phyloP scores from a whole-genome alignment of 345 rosid species.

The Corymbia maculata region DNA sequence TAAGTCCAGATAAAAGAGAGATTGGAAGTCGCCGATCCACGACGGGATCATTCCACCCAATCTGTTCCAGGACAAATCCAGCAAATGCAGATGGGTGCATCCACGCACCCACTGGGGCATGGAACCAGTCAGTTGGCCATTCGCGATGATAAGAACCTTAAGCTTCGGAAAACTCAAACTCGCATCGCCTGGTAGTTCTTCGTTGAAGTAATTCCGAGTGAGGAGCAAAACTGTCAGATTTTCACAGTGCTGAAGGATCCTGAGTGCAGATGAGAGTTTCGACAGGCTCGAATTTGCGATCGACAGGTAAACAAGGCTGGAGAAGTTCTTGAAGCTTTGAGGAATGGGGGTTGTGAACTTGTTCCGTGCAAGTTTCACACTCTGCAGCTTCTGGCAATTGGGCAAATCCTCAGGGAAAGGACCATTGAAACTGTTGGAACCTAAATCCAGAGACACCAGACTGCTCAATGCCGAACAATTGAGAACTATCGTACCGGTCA shows the following conservation, averaged over 20 bases:
- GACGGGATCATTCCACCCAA: background rate
- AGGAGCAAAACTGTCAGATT: background rate
- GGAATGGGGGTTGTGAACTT: background rate
- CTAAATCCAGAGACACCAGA: background rate
- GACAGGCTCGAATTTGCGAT: background rate
- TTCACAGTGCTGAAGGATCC: conserved; percentile 2
- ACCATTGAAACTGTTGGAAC: background rate
- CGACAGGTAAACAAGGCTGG: background rate
- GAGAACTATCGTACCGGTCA: background rate
- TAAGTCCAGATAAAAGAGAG: conserved; percentile 4
- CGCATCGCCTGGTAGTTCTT: background rate
- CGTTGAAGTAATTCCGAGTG: background rate
- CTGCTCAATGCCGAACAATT: conserved; percentile 1
- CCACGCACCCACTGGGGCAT: conserved; percentile 4
- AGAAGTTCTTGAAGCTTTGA: background rate
- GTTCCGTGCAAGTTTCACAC: background rate
- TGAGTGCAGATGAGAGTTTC: conserved; percentile 8
- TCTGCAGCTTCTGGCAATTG: background rate
- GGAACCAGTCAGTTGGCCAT: background rate
- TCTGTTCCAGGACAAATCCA: conserved; percentile 6
- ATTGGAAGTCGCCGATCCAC: background rate
- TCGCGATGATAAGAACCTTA: background rate
- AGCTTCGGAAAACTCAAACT: background rate
- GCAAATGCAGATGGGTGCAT: background rate
- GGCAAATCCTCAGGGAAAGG: background rate